phyloP scores from a whole-genome alignment of 2,329 filamentous ascomycete species.

The Venturia carpophila region DNA sequence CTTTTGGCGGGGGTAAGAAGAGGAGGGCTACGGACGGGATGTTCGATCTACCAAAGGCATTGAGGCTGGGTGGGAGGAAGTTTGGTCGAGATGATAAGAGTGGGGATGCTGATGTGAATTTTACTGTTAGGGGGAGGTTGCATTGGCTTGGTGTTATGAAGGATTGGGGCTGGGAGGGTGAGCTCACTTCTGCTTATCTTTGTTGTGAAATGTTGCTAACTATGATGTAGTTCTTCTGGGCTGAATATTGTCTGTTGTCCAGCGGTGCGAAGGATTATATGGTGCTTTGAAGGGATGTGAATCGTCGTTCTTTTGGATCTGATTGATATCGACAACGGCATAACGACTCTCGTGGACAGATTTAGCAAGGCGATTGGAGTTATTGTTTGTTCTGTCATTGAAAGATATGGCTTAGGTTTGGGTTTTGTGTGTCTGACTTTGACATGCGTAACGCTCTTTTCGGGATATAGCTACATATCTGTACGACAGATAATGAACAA shows the following conservation, averaged over 20 bases:
- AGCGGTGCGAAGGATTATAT: not conserved
- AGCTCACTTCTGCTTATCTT: constrained; percentile 26
- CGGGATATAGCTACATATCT: not conserved
- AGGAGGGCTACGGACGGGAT: constrained; percentile 20
- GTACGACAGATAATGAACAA: not conserved
- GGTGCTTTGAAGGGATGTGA: too few relatives aligned
- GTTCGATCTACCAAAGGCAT: constrained; percentile 21
- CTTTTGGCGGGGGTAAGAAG: constrained; percentile 14
- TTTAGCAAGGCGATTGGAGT: constrained; percentile 15
- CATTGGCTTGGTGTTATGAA: constrained; percentile 68
- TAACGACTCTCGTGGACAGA: constrained; percentile 11
- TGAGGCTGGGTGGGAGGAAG: constrained; percentile 16
- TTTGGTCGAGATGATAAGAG: constrained; percentile 21
- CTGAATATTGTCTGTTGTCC: constrained; percentile 21
- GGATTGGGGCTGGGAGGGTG: constrained; percentile 66
- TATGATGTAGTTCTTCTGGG: constrained; percentile 34
- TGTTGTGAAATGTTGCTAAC: not conserved
- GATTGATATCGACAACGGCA: not conserved
- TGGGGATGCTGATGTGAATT: constrained; percentile 47
- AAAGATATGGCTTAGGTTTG: not conserved
- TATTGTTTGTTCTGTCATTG: not conserved
- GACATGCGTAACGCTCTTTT: not conserved
- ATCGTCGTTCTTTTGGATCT: not conserved
- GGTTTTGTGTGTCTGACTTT: not conserved
- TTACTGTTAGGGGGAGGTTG: constrained; percentile 56